Evolutionary conservation across 441 rosid genomes (phyloP).

Genomic region (Rhodomyrtus psidioides): DNA sequence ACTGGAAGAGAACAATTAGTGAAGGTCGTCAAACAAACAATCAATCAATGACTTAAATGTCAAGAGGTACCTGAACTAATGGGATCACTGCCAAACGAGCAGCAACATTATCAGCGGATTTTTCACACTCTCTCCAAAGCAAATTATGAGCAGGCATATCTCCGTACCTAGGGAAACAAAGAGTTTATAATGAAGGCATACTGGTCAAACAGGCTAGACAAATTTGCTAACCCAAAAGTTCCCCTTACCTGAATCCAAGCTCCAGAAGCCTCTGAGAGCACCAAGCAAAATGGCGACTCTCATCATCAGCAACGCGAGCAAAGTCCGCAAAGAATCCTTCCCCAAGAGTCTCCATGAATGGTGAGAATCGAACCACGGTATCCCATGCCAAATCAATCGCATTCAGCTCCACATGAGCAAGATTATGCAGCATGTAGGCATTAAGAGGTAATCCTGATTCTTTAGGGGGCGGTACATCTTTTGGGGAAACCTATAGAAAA

Average conservation of each 20-base stretch:
- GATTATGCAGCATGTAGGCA: conserved; percentile 82
- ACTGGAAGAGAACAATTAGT: background rate
- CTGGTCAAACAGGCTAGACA: background rate
- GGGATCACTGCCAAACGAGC: conserved; percentile 88
- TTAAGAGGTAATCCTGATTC: conserved; percentile 72
- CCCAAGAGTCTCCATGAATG: conserved; percentile 48
- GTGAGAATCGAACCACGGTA: conserved; percentile 84
- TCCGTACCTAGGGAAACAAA: conserved; percentile 43
- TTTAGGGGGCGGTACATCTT: conserved; percentile 64
- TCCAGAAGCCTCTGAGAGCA: conserved; percentile 85
- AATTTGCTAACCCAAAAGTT: background rate
- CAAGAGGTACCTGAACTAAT: conserved; percentile 58
- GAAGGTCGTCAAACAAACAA: background rate
- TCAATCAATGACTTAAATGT: background rate
- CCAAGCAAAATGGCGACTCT: conserved; percentile 95
- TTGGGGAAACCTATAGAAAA: conserved; percentile 56
- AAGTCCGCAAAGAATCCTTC: conserved; percentile 75
- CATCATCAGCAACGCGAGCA: conserved; percentile 94
- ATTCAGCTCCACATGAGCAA: conserved; percentile 91
- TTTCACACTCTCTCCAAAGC: conserved; percentile 86
- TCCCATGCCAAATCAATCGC: conserved; percentile 99
- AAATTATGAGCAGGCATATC: conserved; percentile 92
- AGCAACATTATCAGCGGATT: conserved; percentile 69
- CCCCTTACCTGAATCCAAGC: conserved; percentile 73
- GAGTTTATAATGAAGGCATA: background rate